Conservation (phyloP, 805 yeast genomes). For the Yarrowia sp. region DNA sequence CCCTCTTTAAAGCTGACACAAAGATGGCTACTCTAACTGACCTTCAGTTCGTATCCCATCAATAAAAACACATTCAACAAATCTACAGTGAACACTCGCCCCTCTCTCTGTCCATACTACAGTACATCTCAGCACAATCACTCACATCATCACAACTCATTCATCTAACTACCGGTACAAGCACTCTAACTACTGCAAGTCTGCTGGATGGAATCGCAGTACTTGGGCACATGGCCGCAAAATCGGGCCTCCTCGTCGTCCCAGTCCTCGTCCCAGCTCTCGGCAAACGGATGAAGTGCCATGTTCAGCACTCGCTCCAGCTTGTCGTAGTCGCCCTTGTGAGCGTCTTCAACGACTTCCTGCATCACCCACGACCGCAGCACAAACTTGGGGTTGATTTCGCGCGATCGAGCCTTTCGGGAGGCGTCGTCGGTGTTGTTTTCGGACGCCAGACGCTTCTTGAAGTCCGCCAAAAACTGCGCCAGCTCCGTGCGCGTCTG, state of each 20-base stretch:
- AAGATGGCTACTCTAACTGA: too few relatives aligned
- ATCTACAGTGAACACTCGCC: too few relatives aligned
- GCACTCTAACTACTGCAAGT: conserved; percentile 50
- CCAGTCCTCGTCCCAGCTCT: conserved; percentile 59
- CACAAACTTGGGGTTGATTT: conserved; percentile 71
- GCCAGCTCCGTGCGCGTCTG: conserved; percentile 46
- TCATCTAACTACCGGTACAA: too few relatives aligned
- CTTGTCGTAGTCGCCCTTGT: conserved; percentile 49
- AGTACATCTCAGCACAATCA: too few relatives aligned
- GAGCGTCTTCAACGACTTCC: conserved; percentile 66
- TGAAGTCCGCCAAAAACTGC: conserved; percentile 56
- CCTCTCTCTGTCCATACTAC: too few relatives aligned
- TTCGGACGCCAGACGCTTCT: conserved; percentile 44
- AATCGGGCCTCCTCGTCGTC: conserved; percentile 57
- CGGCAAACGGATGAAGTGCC: conserved; percentile 74
- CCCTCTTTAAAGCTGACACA: too few relatives aligned
- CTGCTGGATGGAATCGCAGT: conserved; percentile 64
- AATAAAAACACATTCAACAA: too few relatives aligned
- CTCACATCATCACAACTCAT: too few relatives aligned
- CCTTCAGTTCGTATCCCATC: too few relatives aligned
- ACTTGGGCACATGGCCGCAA: conserved; percentile 49
- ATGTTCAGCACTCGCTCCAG: conserved; percentile 64
- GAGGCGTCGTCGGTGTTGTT: conserved; percentile 41
- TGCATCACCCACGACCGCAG: conserved; percentile 86
- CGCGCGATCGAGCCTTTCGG: conserved; percentile 46